Conservation (phyloP, 768 basidiomycete species). For the Serendipita sp. region DNA sequence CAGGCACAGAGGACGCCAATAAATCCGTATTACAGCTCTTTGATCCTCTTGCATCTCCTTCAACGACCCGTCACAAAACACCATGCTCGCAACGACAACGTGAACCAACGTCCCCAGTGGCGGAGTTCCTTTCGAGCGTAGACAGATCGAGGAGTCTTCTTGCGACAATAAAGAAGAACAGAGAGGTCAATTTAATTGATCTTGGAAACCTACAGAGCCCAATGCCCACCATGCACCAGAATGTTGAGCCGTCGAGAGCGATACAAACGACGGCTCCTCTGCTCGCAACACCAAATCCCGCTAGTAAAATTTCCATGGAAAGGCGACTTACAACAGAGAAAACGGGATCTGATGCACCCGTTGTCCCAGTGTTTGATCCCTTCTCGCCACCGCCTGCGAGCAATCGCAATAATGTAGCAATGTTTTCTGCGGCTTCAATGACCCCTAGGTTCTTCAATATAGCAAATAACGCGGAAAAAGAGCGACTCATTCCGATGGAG, state of each 20-base stretch:
- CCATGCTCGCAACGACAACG: background rate
- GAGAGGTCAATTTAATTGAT: background rate
- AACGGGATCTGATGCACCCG: background rate
- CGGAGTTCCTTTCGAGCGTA: background rate
- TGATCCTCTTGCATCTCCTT: background rate
- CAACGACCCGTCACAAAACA: background rate
- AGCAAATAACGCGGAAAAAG: too few species aligned
- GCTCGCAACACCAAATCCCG: background rate
- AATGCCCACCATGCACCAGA: background rate
- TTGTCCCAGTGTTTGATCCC: background rate
- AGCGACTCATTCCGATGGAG: background rate
- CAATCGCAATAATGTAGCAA: too few species aligned
- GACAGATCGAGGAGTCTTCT: background rate
- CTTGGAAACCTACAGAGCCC: background rate
- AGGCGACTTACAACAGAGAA: background rate
- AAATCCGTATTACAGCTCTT: background rate
- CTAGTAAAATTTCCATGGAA: background rate
- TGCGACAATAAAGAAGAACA: background rate
- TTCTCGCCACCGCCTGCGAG: background rate
- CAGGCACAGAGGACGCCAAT: background rate
- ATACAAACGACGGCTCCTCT: background rate
- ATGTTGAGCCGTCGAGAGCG: background rate
- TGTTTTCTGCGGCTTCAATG: background rate
- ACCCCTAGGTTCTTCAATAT: too few species aligned
- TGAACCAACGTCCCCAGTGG: background rate